These are phyloP conservation scores for Dalbergia cultrata DNA, from an alignment of 306 rosid genomes.

Conservation along the genomic window DNA sequence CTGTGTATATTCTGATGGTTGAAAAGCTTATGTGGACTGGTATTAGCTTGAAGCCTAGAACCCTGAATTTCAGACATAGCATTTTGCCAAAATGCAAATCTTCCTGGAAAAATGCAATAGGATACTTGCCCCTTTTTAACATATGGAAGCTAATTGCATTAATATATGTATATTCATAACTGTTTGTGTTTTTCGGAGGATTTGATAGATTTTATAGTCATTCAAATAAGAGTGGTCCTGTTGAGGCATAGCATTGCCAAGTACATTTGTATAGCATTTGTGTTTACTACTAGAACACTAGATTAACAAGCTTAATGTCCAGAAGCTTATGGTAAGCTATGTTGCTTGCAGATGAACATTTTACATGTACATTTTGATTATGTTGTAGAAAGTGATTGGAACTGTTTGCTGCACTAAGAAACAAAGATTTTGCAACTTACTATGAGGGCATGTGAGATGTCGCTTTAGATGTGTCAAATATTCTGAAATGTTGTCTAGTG, in stretches of 20 bases:
- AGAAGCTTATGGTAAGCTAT: background rate
- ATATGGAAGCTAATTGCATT: background rate
- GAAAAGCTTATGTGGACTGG: background rate
- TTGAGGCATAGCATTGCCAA: background rate
- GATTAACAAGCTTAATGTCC: background rate
- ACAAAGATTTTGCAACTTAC: background rate
- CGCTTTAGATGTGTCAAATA: constrained; percentile 14
- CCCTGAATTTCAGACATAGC: background rate
- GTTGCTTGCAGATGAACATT: background rate
- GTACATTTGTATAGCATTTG: background rate
- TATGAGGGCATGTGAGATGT: background rate
- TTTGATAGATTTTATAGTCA: background rate
- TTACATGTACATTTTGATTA: too few species aligned
- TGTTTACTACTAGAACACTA: background rate
- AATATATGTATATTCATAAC: background rate
- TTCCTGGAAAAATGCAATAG: background rate
- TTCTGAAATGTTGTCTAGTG: background rate
- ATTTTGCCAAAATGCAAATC: background rate
- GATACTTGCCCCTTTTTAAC: background rate
- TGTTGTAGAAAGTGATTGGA: background rate
- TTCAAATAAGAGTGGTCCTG: background rate
- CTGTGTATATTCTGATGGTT: constrained; percentile 15
- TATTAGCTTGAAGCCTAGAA: background rate
- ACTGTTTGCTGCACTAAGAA: background rate
- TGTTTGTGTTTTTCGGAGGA: background rate